Evolutionary conservation across 2,329 filamentous ascomycete genomes (phyloP).

Genomic region (Arthrobotrys megalospora): DNA sequence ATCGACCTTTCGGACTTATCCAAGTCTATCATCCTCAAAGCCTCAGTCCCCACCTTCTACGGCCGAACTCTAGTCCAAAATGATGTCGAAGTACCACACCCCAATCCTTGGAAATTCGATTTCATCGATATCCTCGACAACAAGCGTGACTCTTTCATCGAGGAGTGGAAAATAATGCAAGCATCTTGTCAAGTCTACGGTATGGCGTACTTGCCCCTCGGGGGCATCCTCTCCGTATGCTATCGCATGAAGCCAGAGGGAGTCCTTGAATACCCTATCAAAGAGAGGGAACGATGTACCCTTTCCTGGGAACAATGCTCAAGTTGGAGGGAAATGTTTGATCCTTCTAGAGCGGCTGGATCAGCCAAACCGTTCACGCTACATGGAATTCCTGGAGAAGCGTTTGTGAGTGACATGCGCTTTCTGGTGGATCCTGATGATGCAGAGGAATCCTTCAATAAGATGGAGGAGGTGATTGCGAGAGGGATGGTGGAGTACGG

Average conservation of each 20-base stretch:
- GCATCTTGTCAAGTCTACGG: constrained; percentile 57
- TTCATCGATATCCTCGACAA: constrained; percentile 58
- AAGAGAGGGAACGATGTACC: constrained; percentile 54
- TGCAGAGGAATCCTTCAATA: constrained; percentile 51
- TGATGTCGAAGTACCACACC: constrained; percentile 33
- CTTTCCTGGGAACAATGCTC: constrained; percentile 54
- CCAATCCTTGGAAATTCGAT: constrained; percentile 41
- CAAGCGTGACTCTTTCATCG: constrained; percentile 47
- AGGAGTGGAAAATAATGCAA: constrained; percentile 57
- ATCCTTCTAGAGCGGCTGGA: constrained; percentile 27
- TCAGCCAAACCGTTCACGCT: constrained; percentile 48
- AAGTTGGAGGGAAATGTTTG: constrained; percentile 54
- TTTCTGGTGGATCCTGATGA: constrained; percentile 57
- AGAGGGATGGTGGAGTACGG: constrained; percentile 34
- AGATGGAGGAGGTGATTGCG: constrained; percentile 46
- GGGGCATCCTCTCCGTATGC: constrained; percentile 53
- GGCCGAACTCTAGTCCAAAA: constrained; percentile 37
- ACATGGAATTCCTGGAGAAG: constrained; percentile 43
- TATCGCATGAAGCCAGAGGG: constrained; percentile 57
- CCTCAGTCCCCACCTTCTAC: constrained; percentile 26
- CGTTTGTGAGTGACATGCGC: constrained; percentile 55
- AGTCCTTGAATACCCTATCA: constrained; percentile 57
- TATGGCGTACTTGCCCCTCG: constrained; percentile 50
- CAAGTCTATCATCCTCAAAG: constrained; percentile 50
- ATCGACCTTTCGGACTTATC: constrained; percentile 37